Percentiles rank a stretch among this genome's conserved stretches.
These are phyloP conservation scores for Nakazawaea populi DNA, from an alignment of 805 yeast species.

Conservation along the genomic window DNA sequence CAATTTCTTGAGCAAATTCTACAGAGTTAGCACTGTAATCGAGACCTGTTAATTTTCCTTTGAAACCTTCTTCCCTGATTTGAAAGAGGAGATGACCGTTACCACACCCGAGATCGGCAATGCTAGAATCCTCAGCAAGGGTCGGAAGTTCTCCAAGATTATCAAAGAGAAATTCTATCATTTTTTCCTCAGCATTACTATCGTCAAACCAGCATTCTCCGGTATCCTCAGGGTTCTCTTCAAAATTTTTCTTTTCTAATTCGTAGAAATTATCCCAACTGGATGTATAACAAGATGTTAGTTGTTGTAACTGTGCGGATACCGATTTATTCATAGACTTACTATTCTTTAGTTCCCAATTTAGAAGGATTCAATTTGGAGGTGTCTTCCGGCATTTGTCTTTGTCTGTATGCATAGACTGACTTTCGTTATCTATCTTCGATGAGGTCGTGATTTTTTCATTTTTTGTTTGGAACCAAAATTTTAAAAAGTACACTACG, in stretches of 20 bases:
- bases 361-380: conserved; percentile 63
- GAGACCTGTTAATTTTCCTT: conserved; percentile 60
- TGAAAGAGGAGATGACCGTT: conserved; percentile 86
- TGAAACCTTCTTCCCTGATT: conserved; percentile 56
- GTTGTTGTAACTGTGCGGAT: conserved; percentile 15
- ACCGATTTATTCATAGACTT: conserved; percentile 19
- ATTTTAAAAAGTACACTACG: too few species aligned
- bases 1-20: conserved; percentile 61
- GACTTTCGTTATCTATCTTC: background rate
- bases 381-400: conserved; percentile 15
- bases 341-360: conserved; percentile 81
- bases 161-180: conserved; percentile 65
- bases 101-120: conserved; percentile 91
- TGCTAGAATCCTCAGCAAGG: conserved; percentile 27
- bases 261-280: conserved; percentile 88
- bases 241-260: conserved; percentile 65
- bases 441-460: too few species aligned
- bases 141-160: conserved; percentile 30
- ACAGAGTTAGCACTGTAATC: conserved; percentile 87
- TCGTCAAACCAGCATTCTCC: conserved; percentile 98
- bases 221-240: conserved; percentile 70
- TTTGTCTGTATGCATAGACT: background rate
- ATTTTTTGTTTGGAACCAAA: too few species aligned
- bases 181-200: conserved; percentile 83
- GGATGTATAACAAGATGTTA: background rate